A percentile compares a stretch with the other conserved stretches of the same genome.
These are phyloP conservation scores for Curvularia spicifera DNA, from an alignment of 2,329 filamentous ascomycete species.

Conservation along the genomic window DNA sequence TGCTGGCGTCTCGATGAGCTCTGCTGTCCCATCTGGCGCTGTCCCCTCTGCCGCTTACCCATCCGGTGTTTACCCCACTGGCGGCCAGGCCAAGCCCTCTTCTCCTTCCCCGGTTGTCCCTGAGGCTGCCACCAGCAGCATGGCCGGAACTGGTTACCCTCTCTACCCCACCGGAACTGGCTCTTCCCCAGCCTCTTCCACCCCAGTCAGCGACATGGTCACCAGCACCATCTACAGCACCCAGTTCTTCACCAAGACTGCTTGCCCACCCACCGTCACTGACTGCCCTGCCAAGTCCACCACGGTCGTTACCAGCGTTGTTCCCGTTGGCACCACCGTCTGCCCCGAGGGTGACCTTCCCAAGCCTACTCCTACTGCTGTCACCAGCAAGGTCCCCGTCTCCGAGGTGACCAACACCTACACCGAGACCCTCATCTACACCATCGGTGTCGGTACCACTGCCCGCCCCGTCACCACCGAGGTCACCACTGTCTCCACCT, in stretches of 20 bases:
- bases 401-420: constrained; percentile 43
- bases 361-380: constrained; percentile 23
- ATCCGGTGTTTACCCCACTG: constrained; percentile 11
- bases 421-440: constrained; percentile 54
- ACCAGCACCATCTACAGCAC: constrained; percentile 55
- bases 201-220: constrained; percentile 47
- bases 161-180: constrained; percentile 38
- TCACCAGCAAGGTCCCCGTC: constrained; percentile 30
- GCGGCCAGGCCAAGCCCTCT: constrained; percentile 5
- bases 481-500: constrained; percentile 40
- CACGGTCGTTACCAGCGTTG: constrained; percentile 49
- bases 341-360: constrained; percentile 44
- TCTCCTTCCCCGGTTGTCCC: neutral
- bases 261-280: constrained; percentile 14
- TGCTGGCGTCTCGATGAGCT: constrained; percentile 4
- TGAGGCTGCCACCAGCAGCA: constrained; percentile 7
- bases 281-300: constrained; percentile 32
- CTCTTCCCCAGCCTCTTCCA: constrained; percentile 43
- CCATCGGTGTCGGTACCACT: constrained; percentile 49
- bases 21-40: neutral
- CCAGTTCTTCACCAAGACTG: constrained; percentile 46
- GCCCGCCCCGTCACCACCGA: constrained; percentile 55
- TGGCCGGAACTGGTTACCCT: constrained; percentile 20
- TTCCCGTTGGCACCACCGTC: constrained; percentile 53
- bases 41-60: neutral